Percentiles rank a stretch among this genome's conserved stretches.
Evolutionary conservation across 441 rosid genomes (phyloP).

Genomic region (Gossypium schwendimanii): DNA sequence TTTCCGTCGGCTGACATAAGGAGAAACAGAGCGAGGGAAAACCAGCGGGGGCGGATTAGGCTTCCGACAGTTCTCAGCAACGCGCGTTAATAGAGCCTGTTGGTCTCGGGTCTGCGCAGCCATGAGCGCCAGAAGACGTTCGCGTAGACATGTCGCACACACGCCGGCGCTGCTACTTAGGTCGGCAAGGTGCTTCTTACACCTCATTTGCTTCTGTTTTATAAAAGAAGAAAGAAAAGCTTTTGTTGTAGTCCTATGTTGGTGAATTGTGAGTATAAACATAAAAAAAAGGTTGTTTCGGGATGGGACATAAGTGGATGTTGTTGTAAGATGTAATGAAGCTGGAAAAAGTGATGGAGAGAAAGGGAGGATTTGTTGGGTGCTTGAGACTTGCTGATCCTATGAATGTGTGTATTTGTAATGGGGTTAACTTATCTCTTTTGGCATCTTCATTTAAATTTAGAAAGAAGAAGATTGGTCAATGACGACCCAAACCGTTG

Average conservation of each 20-base stretch:
- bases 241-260: not conserved
- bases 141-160: slow-evolving; percentile 84
- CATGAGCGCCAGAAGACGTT: slow-evolving; percentile 53
- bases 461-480: not conserved
- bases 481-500: not conserved
- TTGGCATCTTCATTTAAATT: not conserved
- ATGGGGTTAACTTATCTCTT: not conserved
- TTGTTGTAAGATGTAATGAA: not conserved
- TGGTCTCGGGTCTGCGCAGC: slow-evolving; percentile 37
- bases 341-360: not conserved
- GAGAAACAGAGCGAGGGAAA: slow-evolving; percentile 86
- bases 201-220: slow-evolving; percentile 46
- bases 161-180: slow-evolving; percentile 69
- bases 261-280: not conserved
- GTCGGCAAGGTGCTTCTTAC: slow-evolving; percentile 63
- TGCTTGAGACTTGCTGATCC: too few relatives aligned
- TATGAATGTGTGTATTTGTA: too few relatives aligned
- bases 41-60: slow-evolving; percentile 37
- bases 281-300: not conserved
- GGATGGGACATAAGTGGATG: not conserved
- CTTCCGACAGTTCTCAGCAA: slow-evolving; percentile 22
- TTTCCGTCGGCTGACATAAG: slow-evolving; percentile 59
- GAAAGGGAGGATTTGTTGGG: not conserved
- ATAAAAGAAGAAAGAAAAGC: not conserved
- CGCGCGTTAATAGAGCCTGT: slow-evolving; percentile 13